phyloP scores from a whole-genome alignment of 169 alveolate species.

The Plasmodium billcollinsi region DNA sequence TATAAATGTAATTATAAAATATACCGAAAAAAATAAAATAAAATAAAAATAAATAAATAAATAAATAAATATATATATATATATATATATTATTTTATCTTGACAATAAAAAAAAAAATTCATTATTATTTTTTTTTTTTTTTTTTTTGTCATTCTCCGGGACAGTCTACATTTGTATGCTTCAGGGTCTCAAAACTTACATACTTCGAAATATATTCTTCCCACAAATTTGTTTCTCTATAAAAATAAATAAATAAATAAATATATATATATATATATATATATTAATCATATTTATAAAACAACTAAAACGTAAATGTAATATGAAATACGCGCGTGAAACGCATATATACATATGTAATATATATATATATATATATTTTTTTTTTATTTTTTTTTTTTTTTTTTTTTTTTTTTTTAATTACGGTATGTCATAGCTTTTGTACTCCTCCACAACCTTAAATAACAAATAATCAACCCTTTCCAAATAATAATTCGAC shows the following conservation, averaged over 20 bases:
- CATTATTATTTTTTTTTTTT: background rate
- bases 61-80: background rate
- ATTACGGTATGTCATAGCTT: constrained; percentile 49
- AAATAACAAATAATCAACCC: constrained; percentile 39
- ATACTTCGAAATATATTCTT: constrained; percentile 35
- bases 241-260: constrained; percentile 16
- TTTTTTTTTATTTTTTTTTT: background rate
- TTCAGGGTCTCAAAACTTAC: constrained; percentile 45
- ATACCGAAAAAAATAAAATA: constrained; percentile 1
- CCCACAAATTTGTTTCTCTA: constrained; percentile 70
- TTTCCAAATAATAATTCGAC: constrained; percentile 18
- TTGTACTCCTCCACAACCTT: constrained; percentile 31
- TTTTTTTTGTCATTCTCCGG: constrained; percentile 26
- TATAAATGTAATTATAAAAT: background rate
- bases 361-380: too few species aligned
- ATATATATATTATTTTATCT: background rate
- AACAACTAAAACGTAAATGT: background rate
- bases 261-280: background rate
- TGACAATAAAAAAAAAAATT: background rate
- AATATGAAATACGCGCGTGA: constrained; percentile 5
- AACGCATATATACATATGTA: too few species aligned
- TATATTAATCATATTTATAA: background rate
- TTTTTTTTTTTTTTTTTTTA: background rate
- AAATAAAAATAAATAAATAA: background rate
- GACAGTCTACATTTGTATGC: constrained; percentile 42